These are phyloP conservation scores for Bullera alba DNA, from an alignment of 768 basidiomycete species.

Conservation along the genomic window DNA sequence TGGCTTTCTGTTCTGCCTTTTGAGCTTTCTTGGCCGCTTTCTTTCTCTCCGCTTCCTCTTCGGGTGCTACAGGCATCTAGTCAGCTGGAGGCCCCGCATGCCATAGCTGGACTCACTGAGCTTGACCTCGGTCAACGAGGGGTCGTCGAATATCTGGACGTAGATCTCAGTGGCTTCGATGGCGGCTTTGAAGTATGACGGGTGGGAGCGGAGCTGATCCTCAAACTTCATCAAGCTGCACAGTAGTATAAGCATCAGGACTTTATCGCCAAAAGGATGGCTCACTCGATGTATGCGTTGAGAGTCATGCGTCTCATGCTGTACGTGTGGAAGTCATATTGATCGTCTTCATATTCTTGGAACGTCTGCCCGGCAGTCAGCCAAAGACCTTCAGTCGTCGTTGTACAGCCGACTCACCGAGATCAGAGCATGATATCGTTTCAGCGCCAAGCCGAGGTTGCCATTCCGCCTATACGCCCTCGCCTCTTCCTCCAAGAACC, in stretches of 20 bases:
- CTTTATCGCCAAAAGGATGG: no score
- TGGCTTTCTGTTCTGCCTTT: conserved; percentile 42
- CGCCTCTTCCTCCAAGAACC: conserved; percentile 77
- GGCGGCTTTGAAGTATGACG: conserved; percentile 66
- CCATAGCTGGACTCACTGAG: conserved; percentile 18
- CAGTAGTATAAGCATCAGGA: no score
- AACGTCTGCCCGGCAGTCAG: conserved; percentile 55
- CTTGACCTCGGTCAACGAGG: conserved; percentile 35
- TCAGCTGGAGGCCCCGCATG: not conserved
- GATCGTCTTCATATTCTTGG: conserved; percentile 83
- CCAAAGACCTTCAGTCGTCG: not conserved
- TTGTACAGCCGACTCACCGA: conserved; percentile 52
- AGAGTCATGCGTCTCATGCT: conserved; percentile 82
- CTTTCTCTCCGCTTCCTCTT: conserved; percentile 45
- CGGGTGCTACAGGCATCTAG: conserved; percentile 21
- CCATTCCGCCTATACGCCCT: conserved; percentile 61
- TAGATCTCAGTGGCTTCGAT: conserved; percentile 63
- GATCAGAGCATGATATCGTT: conserved; percentile 69
- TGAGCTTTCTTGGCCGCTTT: conserved; percentile 45
- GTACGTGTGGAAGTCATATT: conserved; percentile 97
- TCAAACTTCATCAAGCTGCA: conserved; percentile 72
- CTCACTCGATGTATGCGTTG: conserved; percentile 76
- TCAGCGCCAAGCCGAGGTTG: conserved; percentile 69
- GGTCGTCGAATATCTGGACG: conserved; percentile 34
- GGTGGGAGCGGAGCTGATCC: conserved; percentile 68